Evolutionary conservation across 306 rosid species (phyloP).

Genomic region (Prunus dulcis): DNA sequence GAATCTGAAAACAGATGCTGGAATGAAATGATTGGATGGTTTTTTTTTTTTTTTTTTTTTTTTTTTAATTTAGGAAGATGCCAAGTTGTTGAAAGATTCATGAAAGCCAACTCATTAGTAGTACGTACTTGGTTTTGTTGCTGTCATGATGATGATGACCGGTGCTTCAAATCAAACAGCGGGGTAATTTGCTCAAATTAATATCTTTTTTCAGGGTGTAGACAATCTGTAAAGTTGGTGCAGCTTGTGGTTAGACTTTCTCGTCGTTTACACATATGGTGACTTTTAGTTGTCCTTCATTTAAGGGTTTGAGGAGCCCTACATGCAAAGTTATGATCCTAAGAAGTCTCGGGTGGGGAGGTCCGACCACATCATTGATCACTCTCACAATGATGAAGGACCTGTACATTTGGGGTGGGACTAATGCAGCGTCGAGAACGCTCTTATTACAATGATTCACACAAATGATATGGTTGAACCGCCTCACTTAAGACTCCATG

Average conservation of each 20-base stretch:
- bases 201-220: background rate
- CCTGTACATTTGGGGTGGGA: too few relatives aligned
- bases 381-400: too few relatives aligned
- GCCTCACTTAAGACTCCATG: too few relatives aligned
- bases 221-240: too few relatives aligned
- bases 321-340: background rate
- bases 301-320: background rate
- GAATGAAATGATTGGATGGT: background rate
- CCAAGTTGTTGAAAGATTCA: background rate
- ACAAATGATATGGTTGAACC: too few relatives aligned
- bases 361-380: too few relatives aligned
- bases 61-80: background rate
- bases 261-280: too few relatives aligned
- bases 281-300: too few relatives aligned
- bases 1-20: too few relatives aligned
- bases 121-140: background rate
- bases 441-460: too few relatives aligned
- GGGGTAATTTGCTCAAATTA: background rate
- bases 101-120: background rate
- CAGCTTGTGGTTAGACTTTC: background rate
- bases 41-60: background rate
- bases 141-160: background rate
- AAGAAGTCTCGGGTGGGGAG: too few relatives aligned
- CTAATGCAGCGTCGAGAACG: too few relatives aligned
- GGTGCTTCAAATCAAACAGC: background rate